phyloP scores from a whole-genome alignment of 108 stramenopile genomes.

The Cyclostephanos tholiformis region DNA sequence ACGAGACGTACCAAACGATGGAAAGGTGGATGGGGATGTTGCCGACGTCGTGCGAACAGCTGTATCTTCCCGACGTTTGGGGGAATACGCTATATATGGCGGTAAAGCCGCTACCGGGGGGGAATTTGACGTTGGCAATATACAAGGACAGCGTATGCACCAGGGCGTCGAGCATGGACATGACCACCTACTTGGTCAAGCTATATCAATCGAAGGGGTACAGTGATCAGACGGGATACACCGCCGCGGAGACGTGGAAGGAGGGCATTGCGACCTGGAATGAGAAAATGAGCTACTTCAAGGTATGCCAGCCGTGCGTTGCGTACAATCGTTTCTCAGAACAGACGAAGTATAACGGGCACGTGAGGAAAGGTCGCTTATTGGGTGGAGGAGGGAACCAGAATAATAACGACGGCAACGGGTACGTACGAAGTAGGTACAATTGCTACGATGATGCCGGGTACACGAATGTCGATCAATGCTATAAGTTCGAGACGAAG shows the following conservation, averaged over 20 bases:
- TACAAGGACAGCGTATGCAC: slow-evolving; percentile 30
- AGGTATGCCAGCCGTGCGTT: slow-evolving; percentile 40
- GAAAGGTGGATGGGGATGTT: slow-evolving; percentile 36
- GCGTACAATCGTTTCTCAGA: slow-evolving; percentile 30
- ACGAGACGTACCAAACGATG: slow-evolving; percentile 41
- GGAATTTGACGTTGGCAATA: slow-evolving; percentile 34
- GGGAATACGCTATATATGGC: slow-evolving; percentile 28
- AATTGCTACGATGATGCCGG: slow-evolving; percentile 45
- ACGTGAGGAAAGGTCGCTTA: slow-evolving; percentile 2
- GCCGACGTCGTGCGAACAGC: slow-evolving; percentile 31
- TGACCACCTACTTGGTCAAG: slow-evolving; percentile 16
- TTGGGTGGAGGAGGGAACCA: slow-evolving; percentile 4
- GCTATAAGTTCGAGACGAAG: slow-evolving; percentile 45
- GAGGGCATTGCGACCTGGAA: slow-evolving; percentile 31
- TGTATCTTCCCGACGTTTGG: slow-evolving; percentile 14
- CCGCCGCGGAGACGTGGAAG: slow-evolving; percentile 5
- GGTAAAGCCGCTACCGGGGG: slow-evolving; percentile 27
- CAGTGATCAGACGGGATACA: background rate
- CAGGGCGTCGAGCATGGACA: slow-evolving; percentile 6
- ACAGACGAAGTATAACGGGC: background rate
- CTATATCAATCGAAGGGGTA: slow-evolving; percentile 25
- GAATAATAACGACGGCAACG: slow-evolving; percentile 26
- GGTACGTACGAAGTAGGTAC: slow-evolving; percentile 26
- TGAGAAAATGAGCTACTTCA: slow-evolving; percentile 36
- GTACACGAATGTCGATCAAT: slow-evolving; percentile 41